Base-by-base conservation (phyloP, 2,329 filamentous ascomycete species). In the Claviceps humidiphila region DNA sequence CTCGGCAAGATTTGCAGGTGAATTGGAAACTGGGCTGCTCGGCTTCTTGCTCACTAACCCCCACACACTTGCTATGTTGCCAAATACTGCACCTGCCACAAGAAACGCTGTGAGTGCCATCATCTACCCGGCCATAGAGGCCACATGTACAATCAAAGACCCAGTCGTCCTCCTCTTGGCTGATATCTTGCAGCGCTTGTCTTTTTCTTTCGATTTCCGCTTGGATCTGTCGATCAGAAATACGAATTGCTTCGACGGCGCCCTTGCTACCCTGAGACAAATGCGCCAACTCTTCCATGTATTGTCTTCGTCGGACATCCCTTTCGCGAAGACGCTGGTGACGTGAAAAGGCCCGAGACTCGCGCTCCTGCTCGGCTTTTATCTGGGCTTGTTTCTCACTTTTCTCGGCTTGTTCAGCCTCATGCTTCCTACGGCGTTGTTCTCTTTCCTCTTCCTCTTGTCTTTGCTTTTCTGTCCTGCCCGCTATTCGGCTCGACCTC, bases 61-160 rank as follows among this genome's bases (percentile, higher is more conserved):
- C 85, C 54, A 95, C 78, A 63, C 93, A 98, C 61, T 86, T 88
- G 73, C 89, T 95, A 64, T 98, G 93, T 65, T 97, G 91, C 93
- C 93, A 98, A 47, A 95, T 84, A 63, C 85, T 94, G 73, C 93
- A 98, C 58, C 77, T 83, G 64, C 98, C 93, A 68, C 93, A 98
- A 30, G 90, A 87, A 57, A 98, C 83, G 64, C 89, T 95, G 64
- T 95, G 90, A 7, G 88, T 85, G 39, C 93, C 93, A 64, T 97
- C 93, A 61, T 98, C 93, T 54, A 96, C 87, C 60, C 94, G 85
- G 22, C 93, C 93, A 66, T 95, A 84, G 22, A 89, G 77, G 26
- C 91, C 91, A 65, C 93, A 98, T 26, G 87, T 78, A 64, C 93
- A 98, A 64, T 98, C 93, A 60, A 98, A 98, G 41, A 89, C 78